These are phyloP conservation scores for Trichoderma koningiopsis DNA, from an alignment of 2,329 filamentous ascomycete genomes.

Conservation along the genomic window DNA sequence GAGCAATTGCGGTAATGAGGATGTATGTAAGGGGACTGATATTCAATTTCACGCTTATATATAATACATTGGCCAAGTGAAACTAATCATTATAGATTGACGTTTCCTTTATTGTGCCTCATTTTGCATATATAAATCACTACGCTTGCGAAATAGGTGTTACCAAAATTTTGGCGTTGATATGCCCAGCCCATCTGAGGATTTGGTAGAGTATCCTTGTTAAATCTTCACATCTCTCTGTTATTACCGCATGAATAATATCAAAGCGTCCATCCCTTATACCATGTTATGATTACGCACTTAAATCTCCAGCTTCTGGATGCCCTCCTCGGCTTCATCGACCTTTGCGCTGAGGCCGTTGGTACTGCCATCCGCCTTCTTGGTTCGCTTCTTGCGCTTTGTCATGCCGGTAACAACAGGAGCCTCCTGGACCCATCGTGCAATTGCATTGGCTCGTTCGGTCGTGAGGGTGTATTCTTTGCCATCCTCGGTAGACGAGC, in stretches of 20 bases:
- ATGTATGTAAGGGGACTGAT: neutral
- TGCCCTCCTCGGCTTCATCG: neutral
- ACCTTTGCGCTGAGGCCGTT: neutral
- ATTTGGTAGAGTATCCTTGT: neutral
- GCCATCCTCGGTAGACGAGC: conserved; percentile 66
- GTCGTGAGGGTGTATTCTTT: conserved; percentile 71
- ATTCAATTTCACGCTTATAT: neutral
- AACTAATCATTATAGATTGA: neutral
- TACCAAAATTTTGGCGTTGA: neutral
- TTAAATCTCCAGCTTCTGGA: conserved; percentile 12
- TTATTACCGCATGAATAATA: neutral
- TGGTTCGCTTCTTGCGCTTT: conserved; percentile 44
- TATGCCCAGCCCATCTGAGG: neutral
- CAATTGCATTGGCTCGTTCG: conserved; percentile 68
- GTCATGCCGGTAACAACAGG: conserved; percentile 45
- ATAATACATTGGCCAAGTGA: neutral
- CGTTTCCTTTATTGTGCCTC: neutral
- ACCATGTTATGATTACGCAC: neutral
- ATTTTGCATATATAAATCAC: neutral
- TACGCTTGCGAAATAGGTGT: neutral
- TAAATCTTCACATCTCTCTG: neutral
- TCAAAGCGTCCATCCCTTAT: neutral
- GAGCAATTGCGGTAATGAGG: neutral
- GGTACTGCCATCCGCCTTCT: conserved; percentile 27
- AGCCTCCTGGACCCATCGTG: conserved; percentile 68